Evolutionary conservation across 2,329 filamentous ascomycete genomes (phyloP).

Genomic region (Coleophoma cylindrospora): DNA sequence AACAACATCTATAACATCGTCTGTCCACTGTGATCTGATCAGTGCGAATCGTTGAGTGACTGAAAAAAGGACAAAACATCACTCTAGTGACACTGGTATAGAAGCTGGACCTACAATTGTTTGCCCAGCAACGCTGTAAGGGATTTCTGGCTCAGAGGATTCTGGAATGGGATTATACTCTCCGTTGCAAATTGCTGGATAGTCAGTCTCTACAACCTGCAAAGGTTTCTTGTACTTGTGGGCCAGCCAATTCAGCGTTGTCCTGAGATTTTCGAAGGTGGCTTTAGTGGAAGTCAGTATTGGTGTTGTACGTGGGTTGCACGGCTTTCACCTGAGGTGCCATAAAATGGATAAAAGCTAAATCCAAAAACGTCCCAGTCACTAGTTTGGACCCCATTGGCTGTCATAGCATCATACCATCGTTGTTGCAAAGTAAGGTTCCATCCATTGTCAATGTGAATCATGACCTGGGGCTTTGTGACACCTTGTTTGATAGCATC

Average conservation of each 20-base stretch:
- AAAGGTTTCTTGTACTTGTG: slow-evolving; percentile 59
- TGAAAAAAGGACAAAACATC: too few relatives aligned
- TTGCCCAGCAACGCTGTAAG: slow-evolving; percentile 60
- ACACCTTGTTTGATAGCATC: slow-evolving; percentile 45
- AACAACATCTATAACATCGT: slow-evolving; percentile 52
- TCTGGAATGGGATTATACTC: slow-evolving; percentile 31
- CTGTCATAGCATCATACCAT: slow-evolving; percentile 58
- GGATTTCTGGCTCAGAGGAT: slow-evolving; percentile 40
- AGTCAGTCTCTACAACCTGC: slow-evolving; percentile 65
- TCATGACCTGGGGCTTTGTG: slow-evolving; percentile 60
- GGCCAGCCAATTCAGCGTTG: slow-evolving; percentile 51
- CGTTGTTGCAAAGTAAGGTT: slow-evolving; percentile 56
- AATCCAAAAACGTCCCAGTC: slow-evolving; percentile 70
- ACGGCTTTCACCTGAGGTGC: slow-evolving; percentile 25
- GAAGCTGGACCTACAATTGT: slow-evolving; percentile 1
- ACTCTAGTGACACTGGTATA: too few relatives aligned
- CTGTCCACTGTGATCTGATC: slow-evolving; percentile 41
- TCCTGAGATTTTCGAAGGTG: slow-evolving; percentile 50
- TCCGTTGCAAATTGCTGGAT: slow-evolving; percentile 61
- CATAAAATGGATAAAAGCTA: slow-evolving; percentile 70
- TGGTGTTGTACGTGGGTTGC: background rate
- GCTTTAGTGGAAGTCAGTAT: slow-evolving; percentile 28
- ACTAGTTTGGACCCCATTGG: slow-evolving; percentile 44
- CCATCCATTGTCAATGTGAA: slow-evolving; percentile 72
- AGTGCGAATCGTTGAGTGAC: too few relatives aligned